These are phyloP conservation scores for Ustilago loliicola DNA, from an alignment of 1,284 basidiomycete species.

Conservation along the genomic window DNA sequence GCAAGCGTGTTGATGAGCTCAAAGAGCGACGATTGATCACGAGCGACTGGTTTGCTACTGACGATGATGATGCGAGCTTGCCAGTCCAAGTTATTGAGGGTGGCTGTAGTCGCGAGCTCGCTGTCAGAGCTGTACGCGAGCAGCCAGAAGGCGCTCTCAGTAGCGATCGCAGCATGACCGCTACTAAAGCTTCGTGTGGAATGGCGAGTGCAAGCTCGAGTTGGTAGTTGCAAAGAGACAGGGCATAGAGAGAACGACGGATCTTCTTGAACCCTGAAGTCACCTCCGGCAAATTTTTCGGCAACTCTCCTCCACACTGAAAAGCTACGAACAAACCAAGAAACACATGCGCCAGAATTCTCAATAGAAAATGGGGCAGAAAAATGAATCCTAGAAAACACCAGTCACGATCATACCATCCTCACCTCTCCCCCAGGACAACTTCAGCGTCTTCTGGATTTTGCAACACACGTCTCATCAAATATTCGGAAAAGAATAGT, in stretches of 20 bases:
- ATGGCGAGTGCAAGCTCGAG: not conserved
- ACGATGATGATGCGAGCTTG: not conserved
- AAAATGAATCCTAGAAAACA: not conserved
- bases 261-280: slow-evolving; percentile 25
- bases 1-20: not conserved
- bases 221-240: not conserved
- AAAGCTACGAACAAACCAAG: not conserved
- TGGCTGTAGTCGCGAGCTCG: not conserved
- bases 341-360: too few relatives aligned
- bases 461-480: not conserved
- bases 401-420: not conserved
- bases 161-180: slow-evolving; percentile 14
- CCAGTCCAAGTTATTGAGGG: not conserved
- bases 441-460: not conserved
- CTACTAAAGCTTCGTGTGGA: not conserved
- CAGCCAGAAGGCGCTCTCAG: not conserved
- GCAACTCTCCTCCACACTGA: not conserved
- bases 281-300: slow-evolving; percentile 25
- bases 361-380: not conserved
- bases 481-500: not conserved
- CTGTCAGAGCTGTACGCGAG: not conserved
- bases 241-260: not conserved
- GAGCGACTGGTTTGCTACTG: not conserved
- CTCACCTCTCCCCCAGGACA: too few relatives aligned
- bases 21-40: not conserved